phyloP scores from a whole-genome alignment of 306 rosid species.

The Astragalus membranaceus region DNA sequence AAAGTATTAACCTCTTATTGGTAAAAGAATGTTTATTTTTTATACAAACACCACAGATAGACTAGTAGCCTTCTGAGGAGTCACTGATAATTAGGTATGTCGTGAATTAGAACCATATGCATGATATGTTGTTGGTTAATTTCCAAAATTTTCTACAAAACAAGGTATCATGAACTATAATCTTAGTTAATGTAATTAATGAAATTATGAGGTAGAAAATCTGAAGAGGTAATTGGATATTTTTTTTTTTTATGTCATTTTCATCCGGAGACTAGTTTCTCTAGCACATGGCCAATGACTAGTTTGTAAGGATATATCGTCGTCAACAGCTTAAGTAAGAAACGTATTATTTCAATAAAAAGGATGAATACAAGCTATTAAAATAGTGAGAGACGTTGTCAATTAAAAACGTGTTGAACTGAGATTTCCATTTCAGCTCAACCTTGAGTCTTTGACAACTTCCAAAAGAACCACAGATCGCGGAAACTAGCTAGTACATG shows the following conservation, averaged over 20 bases:
- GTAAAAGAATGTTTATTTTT: constrained; percentile 2
- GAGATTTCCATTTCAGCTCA: neutral
- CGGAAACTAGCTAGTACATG: neutral
- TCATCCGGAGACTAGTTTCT: neutral
- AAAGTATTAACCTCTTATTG: too few species aligned
- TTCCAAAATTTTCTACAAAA: constrained; percentile 27
- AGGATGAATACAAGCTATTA: neutral
- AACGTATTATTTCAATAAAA: neutral
- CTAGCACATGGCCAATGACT: neutral
- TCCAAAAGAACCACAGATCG: neutral
- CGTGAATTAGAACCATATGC: constrained; percentile 16
- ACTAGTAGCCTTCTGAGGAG: constrained; percentile 11
- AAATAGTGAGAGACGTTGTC: neutral
- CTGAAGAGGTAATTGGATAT: too few species aligned
- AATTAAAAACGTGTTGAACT: neutral
- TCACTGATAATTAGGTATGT: constrained; percentile 28
- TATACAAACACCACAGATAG: neutral
- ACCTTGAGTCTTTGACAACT: neutral
- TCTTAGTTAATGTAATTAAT: neutral
- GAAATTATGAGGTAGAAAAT: too few species aligned
- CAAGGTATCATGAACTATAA: constrained; percentile 12
- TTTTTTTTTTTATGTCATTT: too few species aligned
- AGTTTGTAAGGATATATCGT: neutral
- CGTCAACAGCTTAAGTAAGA: neutral
- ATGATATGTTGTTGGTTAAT: constrained; percentile 6